These are phyloP conservation scores for Daphne laureola DNA, from an alignment of 441 rosid species.

Conservation along the genomic window DNA sequence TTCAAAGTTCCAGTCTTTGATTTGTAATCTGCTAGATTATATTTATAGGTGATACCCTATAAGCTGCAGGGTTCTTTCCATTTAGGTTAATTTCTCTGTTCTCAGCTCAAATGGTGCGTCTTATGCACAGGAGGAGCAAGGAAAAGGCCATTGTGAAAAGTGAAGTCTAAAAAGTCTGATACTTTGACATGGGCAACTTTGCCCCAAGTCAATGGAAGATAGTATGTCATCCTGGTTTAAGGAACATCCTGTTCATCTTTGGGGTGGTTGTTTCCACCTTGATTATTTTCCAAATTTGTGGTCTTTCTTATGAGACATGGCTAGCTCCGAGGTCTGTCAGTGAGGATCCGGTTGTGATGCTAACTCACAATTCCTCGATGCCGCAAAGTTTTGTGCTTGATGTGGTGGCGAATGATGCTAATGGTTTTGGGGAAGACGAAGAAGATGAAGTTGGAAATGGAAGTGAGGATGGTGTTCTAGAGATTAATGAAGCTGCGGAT, in stretches of 20 bases:
- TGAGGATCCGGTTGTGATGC: constrained; percentile 20
- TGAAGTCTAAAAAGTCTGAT: too few species aligned
- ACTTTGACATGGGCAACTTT: constrained; percentile 28
- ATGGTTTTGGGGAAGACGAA: constrained; percentile 20
- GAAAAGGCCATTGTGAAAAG: too few species aligned
- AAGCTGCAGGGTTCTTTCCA: too few species aligned
- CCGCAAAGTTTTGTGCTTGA: constrained; percentile 19
- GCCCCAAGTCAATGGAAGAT: constrained; percentile 17
- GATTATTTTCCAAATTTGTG: constrained; percentile 37
- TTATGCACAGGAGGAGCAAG: too few species aligned
- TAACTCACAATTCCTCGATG: constrained; percentile 17
- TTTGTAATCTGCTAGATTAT: too few species aligned
- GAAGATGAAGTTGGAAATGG: constrained; percentile 17
- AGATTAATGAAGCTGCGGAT: constrained; percentile 10
- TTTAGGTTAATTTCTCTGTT: too few species aligned
- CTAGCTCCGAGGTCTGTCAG: constrained; percentile 15
- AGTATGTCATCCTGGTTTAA: constrained; percentile 23
- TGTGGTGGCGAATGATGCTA: constrained; percentile 15
- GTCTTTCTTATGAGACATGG: constrained; percentile 26
- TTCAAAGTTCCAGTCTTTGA: too few species aligned
- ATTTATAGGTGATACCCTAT: too few species aligned
- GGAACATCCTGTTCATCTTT: constrained; percentile 38
- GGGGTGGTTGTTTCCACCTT: constrained; percentile 28
- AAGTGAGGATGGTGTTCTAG: constrained; percentile 6
- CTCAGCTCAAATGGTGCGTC: too few species aligned